Evolutionary conservation across 2,329 filamentous ascomycete genomes (phyloP).

Genomic region (Fusarium sp.): DNA sequence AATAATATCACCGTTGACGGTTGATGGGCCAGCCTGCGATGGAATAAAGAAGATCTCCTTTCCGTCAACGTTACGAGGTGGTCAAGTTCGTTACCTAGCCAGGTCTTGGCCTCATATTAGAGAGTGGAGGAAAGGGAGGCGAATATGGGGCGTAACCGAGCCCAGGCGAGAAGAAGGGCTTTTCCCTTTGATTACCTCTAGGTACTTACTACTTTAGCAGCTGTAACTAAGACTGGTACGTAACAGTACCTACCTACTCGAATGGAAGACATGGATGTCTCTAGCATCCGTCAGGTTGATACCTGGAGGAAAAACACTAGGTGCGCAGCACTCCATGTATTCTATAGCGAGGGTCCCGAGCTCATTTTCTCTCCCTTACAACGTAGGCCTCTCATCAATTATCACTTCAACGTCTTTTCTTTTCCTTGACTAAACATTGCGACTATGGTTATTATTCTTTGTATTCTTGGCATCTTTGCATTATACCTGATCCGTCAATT

Average conservation of each 20-base stretch:
- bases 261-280: not conserved
- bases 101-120: conserved; percentile 16
- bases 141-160: conserved; percentile 20
- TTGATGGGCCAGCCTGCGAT: conserved; percentile 27
- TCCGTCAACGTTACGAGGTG: conserved; percentile 5
- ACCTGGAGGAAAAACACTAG: not conserved
- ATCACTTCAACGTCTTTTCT: not conserved
- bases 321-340: not conserved
- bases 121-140: conserved; percentile 13
- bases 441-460: conserved; percentile 37
- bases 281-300: not conserved
- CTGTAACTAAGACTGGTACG: not conserved
- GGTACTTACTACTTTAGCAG: not conserved
- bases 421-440: conserved; percentile 2
- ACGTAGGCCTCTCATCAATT: conserved; percentile 6
- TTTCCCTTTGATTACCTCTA: conserved; percentile 12
- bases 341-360: conserved; percentile 1
- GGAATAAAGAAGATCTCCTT: conserved; percentile 17
- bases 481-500: conserved; percentile 30
- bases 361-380: conserved; percentile 32
- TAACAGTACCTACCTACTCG: not conserved
- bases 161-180: conserved; percentile 7
- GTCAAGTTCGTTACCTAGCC: not conserved
- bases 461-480: conserved; percentile 25
- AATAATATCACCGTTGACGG: conserved; percentile 9